Percentiles rank a stretch among this genome's conserved stretches.
These are phyloP conservation scores for Tylopilus sp. DNA, from an alignment of 1,284 basidiomycete species.

Conservation along the genomic window DNA sequence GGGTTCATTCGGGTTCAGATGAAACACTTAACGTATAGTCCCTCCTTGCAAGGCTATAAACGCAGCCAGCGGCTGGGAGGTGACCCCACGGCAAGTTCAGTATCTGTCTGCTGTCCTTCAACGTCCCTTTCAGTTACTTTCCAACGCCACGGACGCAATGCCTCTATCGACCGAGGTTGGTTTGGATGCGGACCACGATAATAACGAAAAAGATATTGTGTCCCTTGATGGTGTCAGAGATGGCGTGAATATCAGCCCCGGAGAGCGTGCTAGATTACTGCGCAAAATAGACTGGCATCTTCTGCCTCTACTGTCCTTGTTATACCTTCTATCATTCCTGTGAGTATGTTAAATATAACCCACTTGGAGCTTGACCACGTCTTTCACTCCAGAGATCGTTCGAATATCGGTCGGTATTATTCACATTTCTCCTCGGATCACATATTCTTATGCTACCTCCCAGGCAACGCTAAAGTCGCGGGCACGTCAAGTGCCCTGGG, in stretches of 20 bases:
- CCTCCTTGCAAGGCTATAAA: not conserved
- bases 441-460: not conserved
- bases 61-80: not conserved
- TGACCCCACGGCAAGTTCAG: not conserved
- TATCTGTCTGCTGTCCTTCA: not conserved
- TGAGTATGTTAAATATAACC: conserved; percentile 28
- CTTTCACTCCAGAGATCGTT: conserved; percentile 33
- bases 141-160: conserved; percentile 6
- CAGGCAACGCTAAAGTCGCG: conserved; percentile 37
- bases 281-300: conserved; percentile 52
- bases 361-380: not conserved
- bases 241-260: conserved; percentile 22
- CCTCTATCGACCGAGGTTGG: conserved; percentile 7
- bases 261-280: conserved; percentile 39
- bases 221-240: not conserved
- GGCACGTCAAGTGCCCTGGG: conserved; percentile 43
- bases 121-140: too few species aligned
- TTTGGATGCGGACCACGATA: conserved; percentile 10
- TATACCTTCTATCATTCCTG: conserved; percentile 61
- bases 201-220: conserved; percentile 17
- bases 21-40: conserved; percentile 17
- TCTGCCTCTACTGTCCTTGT: conserved; percentile 50
- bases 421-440: not conserved
- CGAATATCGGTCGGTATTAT: conserved; percentile 33
- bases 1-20: not conserved